Base-by-base conservation (phyloP, 1,284 basidiomycete species). In the Boletus hoseneyae region DNA sequence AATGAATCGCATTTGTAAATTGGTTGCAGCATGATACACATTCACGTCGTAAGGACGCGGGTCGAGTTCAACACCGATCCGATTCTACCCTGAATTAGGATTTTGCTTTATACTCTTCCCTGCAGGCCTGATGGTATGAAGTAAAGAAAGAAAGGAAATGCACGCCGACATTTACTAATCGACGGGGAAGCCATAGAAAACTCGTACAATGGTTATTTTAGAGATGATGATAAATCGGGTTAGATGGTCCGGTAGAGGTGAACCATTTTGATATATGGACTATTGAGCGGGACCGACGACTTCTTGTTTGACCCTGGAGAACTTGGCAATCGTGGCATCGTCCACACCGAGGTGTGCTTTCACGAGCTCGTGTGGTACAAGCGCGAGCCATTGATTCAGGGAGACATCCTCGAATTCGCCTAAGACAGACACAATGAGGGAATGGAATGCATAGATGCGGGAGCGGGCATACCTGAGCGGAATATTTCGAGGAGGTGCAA, bases 401-500 rank as follows among this genome's bases (percentile, higher is more conserved):
- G 74, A 74, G 21, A 77, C 62, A 48, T 76, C 73, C 57, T 75
- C 70, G 51, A 74, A 72, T 25, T 63, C 41, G 27, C 50, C 68
- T 70, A 42, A 3, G 43, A 33, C n/a, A 10, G 19, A 35, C 21
- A 13, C 57, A 42, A 48, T 62, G 25, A 57, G 32, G 12, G 13
- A 36, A 40, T n/a, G 12, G 32, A 32, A 9, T 15, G 10, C 42
- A 11, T 9, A 39, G 16, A 41, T 0, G 44, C n/a, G 13, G 11
- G n/a, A 18, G 16, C 2, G 7, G 50, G 64, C 50, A 46, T 61
- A 74, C 77, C 73, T 32, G 79, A 73, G 54, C 77, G 78, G 64
- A 86, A 78, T 32, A 87, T 74, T 62, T 87, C 84, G 8, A 87
- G 67, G 60, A 79, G 81, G 51, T 69, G 72, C 39, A 86, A 61